These are phyloP conservation scores for Purshia tridentata DNA, from an alignment of 306 rosid genomes.

Conservation along the genomic window DNA sequence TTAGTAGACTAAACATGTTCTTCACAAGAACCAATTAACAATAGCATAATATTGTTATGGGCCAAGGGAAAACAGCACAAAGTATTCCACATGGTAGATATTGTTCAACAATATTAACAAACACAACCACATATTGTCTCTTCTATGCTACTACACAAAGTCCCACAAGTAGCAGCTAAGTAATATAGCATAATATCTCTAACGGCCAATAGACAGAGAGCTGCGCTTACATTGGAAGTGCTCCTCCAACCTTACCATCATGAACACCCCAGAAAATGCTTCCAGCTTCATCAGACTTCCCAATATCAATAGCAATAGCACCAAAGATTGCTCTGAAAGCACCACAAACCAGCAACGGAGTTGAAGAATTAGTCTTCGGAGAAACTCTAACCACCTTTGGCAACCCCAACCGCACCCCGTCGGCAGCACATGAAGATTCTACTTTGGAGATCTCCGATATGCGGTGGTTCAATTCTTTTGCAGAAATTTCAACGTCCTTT, in stretches of 20 bases:
- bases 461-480: conserved; percentile 45
- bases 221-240: conserved; percentile 23
- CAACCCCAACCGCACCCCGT: conserved; percentile 44
- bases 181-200: background rate
- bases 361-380: conserved; percentile 55
- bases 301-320: conserved; percentile 64
- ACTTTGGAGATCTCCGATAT: conserved; percentile 42
- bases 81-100: background rate
- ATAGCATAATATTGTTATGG: background rate
- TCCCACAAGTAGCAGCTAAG: background rate
- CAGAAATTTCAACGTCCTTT: conserved; percentile 49
- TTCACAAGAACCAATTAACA: conserved; percentile 12
- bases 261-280: conserved; percentile 51
- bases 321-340: conserved; percentile 74
- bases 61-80: background rate
- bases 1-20: background rate
- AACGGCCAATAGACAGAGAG: background rate
- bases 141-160: background rate
- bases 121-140: background rate
- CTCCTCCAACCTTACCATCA: conserved; percentile 35
- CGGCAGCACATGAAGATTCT: conserved; percentile 50
- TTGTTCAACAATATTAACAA: background rate
- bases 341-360: conserved; percentile 56
- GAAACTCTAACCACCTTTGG: conserved; percentile 65
- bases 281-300: conserved; percentile 51